These are phyloP conservation scores for Lyophyllum shimeji DNA, from an alignment of 768 basidiomycete genomes.

Conservation along the genomic window DNA sequence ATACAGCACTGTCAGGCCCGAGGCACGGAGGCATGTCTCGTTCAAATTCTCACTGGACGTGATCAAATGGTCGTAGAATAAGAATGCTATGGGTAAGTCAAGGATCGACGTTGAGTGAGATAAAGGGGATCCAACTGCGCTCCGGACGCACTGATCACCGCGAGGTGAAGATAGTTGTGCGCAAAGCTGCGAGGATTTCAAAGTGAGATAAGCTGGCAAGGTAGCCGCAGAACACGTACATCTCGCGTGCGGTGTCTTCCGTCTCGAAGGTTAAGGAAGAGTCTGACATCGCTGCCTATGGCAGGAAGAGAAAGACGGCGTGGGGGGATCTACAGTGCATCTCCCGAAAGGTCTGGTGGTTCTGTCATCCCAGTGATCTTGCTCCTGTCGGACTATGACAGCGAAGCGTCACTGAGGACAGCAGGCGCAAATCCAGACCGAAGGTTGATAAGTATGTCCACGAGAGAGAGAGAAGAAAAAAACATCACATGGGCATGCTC, in stretches of 20 bases:
- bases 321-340: not conserved
- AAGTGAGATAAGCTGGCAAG: not conserved
- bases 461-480: not conserved
- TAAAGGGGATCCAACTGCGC: not conserved
- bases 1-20: not conserved
- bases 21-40: not conserved
- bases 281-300: slow-evolving; percentile 11
- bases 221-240: slow-evolving; percentile 4
- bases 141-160: slow-evolving; percentile 30
- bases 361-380: not conserved
- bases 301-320: not conserved
- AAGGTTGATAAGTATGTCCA: not conserved
- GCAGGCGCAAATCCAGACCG: not conserved
- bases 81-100: slow-evolving; percentile 24
- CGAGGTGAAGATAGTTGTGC: slow-evolving; percentile 28
- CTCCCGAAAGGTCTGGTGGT: not conserved
- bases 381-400: not conserved
- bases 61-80: slow-evolving; percentile 40
- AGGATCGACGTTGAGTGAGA: not conserved
- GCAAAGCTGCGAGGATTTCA: not conserved
- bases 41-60: slow-evolving; percentile 29
- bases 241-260: slow-evolving; percentile 7
- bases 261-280: slow-evolving; percentile 7
- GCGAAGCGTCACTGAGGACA: not conserved
- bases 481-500: not conserved